Conservation (phyloP, 768 basidiomycete species). For the Psilocybe sp. region DNA sequence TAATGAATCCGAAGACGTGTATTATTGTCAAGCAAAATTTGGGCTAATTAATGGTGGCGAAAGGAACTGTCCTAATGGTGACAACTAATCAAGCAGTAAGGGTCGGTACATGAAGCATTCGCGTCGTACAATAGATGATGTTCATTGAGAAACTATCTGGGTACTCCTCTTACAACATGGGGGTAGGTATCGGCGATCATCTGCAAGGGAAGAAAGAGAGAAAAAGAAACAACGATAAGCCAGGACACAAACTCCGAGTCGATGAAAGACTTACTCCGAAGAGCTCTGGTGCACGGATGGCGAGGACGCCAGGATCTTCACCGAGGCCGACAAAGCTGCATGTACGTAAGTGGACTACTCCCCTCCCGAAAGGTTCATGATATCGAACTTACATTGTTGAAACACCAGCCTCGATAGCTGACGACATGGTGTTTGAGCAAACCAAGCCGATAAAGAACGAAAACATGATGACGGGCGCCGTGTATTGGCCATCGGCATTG, state of each 20-base stretch:
- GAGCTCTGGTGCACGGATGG: conserved; percentile 66
- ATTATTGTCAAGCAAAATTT: too few species aligned
- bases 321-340: conserved; percentile 77
- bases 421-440: conserved; percentile 69
- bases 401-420: conserved; percentile 81
- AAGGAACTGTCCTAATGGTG: too few species aligned
- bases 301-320: conserved; percentile 79
- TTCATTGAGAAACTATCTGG: conserved; percentile 18
- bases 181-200: conserved; percentile 70
- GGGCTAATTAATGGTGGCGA: too few species aligned
- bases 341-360: background rate
- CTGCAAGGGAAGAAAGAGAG: conserved; percentile 27
- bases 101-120: background rate
- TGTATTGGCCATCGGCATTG: conserved; percentile 72
- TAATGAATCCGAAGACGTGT: too few species aligned
- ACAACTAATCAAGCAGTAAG: too few species aligned
- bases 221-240: background rate
- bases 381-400: conserved; percentile 66
- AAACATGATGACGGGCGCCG: conserved; percentile 73
- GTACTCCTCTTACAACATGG: conserved; percentile 63
- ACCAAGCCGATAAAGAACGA: conserved; percentile 77
- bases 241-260: background rate
- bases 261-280: conserved; percentile 49
- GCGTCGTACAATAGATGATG: background rate
- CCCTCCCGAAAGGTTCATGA: background rate